phyloP scores from a whole-genome alignment of 352 stramenopile species.

The Phytophthora pini region DNA sequence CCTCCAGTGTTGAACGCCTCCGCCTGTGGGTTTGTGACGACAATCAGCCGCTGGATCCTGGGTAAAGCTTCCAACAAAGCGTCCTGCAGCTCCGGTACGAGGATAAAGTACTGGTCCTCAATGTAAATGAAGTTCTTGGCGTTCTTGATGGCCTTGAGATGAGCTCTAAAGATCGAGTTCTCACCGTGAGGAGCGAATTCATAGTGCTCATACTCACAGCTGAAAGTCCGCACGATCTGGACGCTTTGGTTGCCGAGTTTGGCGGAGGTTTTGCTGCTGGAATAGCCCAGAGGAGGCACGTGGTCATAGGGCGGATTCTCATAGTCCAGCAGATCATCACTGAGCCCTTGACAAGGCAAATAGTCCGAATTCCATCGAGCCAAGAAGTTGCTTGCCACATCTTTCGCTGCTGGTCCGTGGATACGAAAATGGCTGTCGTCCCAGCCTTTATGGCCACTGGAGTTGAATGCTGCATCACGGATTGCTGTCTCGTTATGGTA shows the following conservation, averaged over 20 bases:
- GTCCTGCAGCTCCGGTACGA: conserved; percentile 50
- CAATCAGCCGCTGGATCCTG: conserved; percentile 48
- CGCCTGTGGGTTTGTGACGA: conserved; percentile 43
- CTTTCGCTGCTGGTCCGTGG: conserved; percentile 43
- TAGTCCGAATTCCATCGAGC: conserved; percentile 53
- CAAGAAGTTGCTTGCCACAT: conserved; percentile 63
- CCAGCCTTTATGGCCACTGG: conserved; percentile 51
- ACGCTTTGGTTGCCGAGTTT: conserved; percentile 37
- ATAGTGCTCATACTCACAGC: conserved; percentile 56
- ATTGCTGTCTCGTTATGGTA: conserved; percentile 52
- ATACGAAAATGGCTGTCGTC: conserved; percentile 53
- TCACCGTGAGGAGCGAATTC: conserved; percentile 61
- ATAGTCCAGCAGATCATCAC: conserved; percentile 49
- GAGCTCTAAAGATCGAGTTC: conserved; percentile 43
- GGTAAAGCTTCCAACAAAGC: conserved; percentile 51
- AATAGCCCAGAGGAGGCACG: conserved; percentile 12
- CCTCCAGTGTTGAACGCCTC: conserved; percentile 24
- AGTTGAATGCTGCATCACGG: conserved; percentile 38
- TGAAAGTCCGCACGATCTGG: conserved; percentile 69
- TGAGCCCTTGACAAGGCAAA: conserved; percentile 21
- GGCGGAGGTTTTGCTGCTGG: conserved; percentile 6
- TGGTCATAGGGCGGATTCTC: conserved; percentile 42
- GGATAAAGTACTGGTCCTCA: conserved; percentile 34
- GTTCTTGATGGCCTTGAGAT: conserved; percentile 51
- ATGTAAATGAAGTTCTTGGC: conserved; percentile 45